Evolutionary conservation across 495 filamentous ascomycete genomes (phyloP), one percentile per base, ranked within the genome.

Genomic region (Pyrenula massariospora): DNA sequence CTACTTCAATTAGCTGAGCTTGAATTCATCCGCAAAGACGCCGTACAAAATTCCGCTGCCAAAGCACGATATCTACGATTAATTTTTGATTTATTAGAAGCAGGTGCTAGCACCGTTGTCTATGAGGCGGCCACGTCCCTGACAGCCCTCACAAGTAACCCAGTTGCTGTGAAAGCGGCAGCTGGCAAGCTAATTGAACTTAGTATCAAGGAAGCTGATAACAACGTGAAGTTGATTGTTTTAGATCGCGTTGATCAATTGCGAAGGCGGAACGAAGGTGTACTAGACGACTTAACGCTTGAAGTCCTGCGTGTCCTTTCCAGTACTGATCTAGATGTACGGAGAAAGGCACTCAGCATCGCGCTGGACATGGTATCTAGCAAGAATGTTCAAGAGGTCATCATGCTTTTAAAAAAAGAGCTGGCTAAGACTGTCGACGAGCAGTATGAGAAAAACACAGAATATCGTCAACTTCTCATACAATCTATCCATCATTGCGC

Each of bases 41-140:
- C 94, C n/a, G 78, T 95, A 47, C 85, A 92, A 60, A 96, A 96
- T 73, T 71, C 87, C 2, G 85, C 90, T 64, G 95, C 96, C 70
- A 97, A 97, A 84, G 88, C 90, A 24, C 83, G 84, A 57, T 99
- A 99, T 70, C 69, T 99, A 62, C 83, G 91, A 56, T 77, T 97
- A 57, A 97, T 99, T 60, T 96, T 99, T 63, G 94, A 97, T 67
- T 82, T 99, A 21, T 79, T 99, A 31, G 94, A 99, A 68, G 91
- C 93, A 24, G 84, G 84, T 31, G 87, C 92, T 22, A 89, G 88
- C 47, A 99, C 94, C 12, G 94, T 99, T 19, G 88, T 96, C 24
- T 99, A 99, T 65, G 94, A 97, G 72, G 92, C 94, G 31, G 94
- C 94, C n/a, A 95, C 91, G 10, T 94, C 90, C n/a, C 75, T 97